Base-by-base conservation (phyloP, 225 moss, liverwort and hornwort genomes). In the Takakia lepidozioides region DNA sequence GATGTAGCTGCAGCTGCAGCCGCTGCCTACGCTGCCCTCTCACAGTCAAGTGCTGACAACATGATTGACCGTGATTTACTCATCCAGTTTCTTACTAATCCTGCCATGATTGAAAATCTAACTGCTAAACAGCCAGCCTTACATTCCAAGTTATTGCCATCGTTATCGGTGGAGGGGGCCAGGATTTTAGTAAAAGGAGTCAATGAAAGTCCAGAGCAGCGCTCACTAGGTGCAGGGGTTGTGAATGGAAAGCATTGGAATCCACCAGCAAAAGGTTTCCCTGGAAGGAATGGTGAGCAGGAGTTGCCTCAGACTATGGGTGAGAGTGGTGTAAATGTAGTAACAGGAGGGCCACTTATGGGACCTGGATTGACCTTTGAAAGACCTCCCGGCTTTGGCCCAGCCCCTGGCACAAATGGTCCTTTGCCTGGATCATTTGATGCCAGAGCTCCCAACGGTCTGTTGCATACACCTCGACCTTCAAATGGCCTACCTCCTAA, bases 41-140 rank as follows among this genome's bases (percentile, higher is more conserved):
- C 76, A 22, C 81, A 95, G 70, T 68, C 93, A 38, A 73, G 80
- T 51, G 87, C 90, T 67, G 27, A 73, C 20, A 78, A 68, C 43
- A 86, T 86, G 90, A 98, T 98, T 56, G 95, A 98, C 41, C 90
- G 77, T 28, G 82, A 98, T 65, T 74, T 98, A 2, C 80, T 98
- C 43, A 77, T 98, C 17, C 74, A 87, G 64, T 80, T 98, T 61
- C 78, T 98, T 44, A 85, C 68, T 26, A 84, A 98, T 61, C 95
- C 95, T 14, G 70, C 84, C 39, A 82, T 98, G 62, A 69, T 98
- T 50, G 79, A 85, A 68, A 63, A 46, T 26, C 68, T 98, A 13
- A 72, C 82, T 53, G 69, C 64, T 48, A 84, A 82, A 66, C 57
- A 68, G 59, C 67, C 82, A 14, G 73, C 69, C 61, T 68, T 1